These are phyloP conservation scores for Dichotomocladium elegans DNA, from an alignment of 371 early-diverging fungal genomes.

Conservation along the genomic window DNA sequence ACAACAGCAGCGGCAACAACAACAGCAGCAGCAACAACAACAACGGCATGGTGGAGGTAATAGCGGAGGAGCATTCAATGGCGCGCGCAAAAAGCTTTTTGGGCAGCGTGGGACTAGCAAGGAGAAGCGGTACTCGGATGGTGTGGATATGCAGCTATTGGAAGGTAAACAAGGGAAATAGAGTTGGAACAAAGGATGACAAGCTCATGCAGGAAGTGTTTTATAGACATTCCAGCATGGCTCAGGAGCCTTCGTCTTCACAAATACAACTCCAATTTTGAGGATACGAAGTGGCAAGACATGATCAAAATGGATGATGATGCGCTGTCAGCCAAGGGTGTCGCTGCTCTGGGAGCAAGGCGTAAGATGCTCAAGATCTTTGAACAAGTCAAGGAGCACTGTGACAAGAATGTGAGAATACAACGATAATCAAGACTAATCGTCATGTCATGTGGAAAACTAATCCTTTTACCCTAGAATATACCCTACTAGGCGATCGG, in stretches of 20 bases:
- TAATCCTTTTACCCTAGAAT: not conserved
- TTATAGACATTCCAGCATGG: constrained; percentile 90
- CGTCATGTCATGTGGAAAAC: not conserved
- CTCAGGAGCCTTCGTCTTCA: constrained; percentile 84
- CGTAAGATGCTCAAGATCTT: constrained; percentile 94
- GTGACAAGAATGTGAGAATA: constrained; percentile 32
- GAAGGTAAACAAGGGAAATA: constrained; percentile 48
- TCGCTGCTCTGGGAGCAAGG: constrained; percentile 90
- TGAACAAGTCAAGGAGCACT: constrained; percentile 70
- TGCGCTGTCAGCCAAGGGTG: constrained; percentile 76
- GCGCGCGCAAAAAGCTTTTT: constrained; percentile 8
- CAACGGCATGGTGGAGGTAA: constrained; percentile 1
- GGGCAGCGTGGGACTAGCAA: too few relatives aligned
- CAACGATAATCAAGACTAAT: not conserved
- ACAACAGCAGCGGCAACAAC: not conserved
- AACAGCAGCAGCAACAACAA: constrained; percentile 3
- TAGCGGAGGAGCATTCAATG: constrained; percentile 1
- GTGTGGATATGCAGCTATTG: constrained; percentile 70
- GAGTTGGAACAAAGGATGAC: not conserved
- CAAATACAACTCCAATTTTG: constrained; percentile 86
- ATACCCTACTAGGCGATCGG: not conserved
- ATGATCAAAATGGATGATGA: constrained; percentile 81
- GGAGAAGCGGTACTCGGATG: constrained; percentile 71
- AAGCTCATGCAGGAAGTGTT: too few relatives aligned
- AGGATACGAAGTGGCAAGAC: constrained; percentile 79